Evolutionary conservation across 305 asterid species (phyloP), one percentile per base, ranked within the genome.

Genomic region (Fraxinus velutina): DNA sequence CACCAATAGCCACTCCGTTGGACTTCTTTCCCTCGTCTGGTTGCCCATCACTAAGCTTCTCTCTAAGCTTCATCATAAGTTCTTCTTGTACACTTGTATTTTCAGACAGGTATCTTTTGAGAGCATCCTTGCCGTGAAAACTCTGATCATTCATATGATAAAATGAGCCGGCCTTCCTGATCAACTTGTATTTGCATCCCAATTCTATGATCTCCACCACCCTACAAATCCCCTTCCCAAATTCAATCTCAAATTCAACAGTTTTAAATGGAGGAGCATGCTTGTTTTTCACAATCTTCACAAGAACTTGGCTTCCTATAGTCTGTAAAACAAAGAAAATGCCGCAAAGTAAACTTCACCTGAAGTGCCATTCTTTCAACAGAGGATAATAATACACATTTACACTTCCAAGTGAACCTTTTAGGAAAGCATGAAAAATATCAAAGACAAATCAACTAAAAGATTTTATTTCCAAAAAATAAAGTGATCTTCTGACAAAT

Each of bases 201-300:
- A 96, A 85, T 8, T 93, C 94, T 42, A 96, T 90, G 83, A 96
- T 87, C 90, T 95, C 99, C 4, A 94, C 82, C 86, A 88, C 97
- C 24, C 88, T 90, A 78, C 86, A 88, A 78, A 96, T 96, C 86
- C 99, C 99, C 83, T 89, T 93, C n/a, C 98, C 99, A 83, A 93
- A 95, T 88, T 91, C 96, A 5, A 95, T 92, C 90, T 95, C 99
- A 55, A 95, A 93, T 79, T 91, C 91, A 2, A 89, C 97, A 7
- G 88, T 91, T 89, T 85, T 92, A 77, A 92, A 93, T 7, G 99
- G 99, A 85, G 97, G 95, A 0, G 98, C 97, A 32, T 92, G 99
- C 86, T 95, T 95, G 91, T 93, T 95, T 90, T 95, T 95, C 62
- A 95, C 94, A 47, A 95, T 92, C 95, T 94, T 96, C 81, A 94